phyloP scores from a whole-genome alignment of 495 filamentous ascomycete genomes.

The Tricharina praecox region DNA sequence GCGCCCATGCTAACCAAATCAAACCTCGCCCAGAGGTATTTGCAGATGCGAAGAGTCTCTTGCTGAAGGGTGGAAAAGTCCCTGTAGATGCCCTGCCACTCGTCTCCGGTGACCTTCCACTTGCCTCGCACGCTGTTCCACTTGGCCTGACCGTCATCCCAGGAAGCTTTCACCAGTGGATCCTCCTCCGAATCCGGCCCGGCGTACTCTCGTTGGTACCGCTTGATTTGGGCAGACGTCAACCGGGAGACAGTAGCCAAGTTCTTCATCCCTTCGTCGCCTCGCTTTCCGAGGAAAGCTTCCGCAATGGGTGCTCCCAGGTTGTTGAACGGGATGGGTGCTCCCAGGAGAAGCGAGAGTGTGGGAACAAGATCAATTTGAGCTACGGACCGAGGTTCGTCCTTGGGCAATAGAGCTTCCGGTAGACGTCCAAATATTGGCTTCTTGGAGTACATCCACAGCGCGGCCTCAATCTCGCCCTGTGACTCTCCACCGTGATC shows the following conservation, averaged over 20 bases:
- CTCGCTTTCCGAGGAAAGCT: slow-evolving; percentile 57
- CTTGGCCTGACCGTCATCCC: slow-evolving; percentile 18
- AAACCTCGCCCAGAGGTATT: slow-evolving; percentile 76
- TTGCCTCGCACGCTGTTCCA: slow-evolving; percentile 9
- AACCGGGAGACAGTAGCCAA: slow-evolving; percentile 58
- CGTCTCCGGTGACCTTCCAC: slow-evolving; percentile 6
- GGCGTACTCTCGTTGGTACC: slow-evolving; percentile 60
- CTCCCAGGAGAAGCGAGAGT: slow-evolving; percentile 64
- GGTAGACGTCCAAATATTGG: slow-evolving; percentile 57
- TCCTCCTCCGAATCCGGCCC: slow-evolving; percentile 14
- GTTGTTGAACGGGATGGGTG: slow-evolving; percentile 94
- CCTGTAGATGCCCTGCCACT: slow-evolving; percentile 33
- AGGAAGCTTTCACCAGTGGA: slow-evolving; percentile 1
- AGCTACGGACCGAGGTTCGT: slow-evolving; percentile 41
- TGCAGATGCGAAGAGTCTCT: slow-evolving; percentile 64
- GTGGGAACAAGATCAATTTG: slow-evolving; percentile 96
- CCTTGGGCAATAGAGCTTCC: slow-evolving; percentile 16
- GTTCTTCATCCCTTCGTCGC: slow-evolving; percentile 49
- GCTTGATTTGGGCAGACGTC: slow-evolving; percentile 69
- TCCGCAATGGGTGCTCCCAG: slow-evolving; percentile 89
- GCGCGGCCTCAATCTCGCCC: slow-evolving; percentile 79
- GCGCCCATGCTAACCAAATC: slow-evolving; percentile 68
- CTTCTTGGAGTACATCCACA: slow-evolving; percentile 96
- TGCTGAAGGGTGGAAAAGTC: slow-evolving; percentile 57
- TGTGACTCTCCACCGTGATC: slow-evolving; percentile 95